Conservation (phyloP, 306 rosid genomes). For the Gynostemma pentaphyllum region DNA sequence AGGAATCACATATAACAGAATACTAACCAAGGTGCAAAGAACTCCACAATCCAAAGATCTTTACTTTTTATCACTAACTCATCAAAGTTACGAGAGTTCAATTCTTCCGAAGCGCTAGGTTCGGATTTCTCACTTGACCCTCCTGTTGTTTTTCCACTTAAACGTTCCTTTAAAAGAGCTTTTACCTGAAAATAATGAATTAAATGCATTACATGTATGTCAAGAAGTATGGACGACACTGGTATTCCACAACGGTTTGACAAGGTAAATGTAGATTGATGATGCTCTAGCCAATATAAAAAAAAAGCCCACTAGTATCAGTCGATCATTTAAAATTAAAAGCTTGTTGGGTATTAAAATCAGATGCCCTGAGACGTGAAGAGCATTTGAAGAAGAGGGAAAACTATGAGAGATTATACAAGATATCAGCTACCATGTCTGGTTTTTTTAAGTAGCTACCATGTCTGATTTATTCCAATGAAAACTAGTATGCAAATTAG, state of each 20-base stretch:
- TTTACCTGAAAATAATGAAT: conserved; percentile 45
- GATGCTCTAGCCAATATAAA: neutral
- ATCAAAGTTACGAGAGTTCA: conserved; percentile 72
- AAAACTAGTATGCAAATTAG: neutral
- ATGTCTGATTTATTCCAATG: too few relatives aligned
- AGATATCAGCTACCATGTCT: neutral
- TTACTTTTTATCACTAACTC: conserved; percentile 80
- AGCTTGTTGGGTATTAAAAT: neutral
- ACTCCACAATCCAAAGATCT: conserved; percentile 96
- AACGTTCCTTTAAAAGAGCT: conserved; percentile 71
- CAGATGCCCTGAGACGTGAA: neutral
- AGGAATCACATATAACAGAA: neutral
- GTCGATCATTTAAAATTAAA: too few relatives aligned
- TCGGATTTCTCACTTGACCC: conserved; percentile 71
- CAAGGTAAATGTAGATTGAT: neutral
- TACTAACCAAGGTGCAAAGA: conserved; percentile 93
- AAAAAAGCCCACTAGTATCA: neutral
- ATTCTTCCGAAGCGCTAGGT: conserved; percentile 63
- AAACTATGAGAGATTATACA: neutral
- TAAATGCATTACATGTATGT: conserved; percentile 9
- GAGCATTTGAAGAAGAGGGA: neutral
- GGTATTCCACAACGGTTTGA: neutral
- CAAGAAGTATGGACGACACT: neutral
- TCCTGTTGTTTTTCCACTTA: conserved; percentile 69
- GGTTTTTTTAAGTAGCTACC: too few relatives aligned